A percentile compares a stretch with the other conserved stretches of the same genome.
phyloP scores from a whole-genome alignment of 192 early-diverging fungal genomes.

The Gonapodya prolifera region DNA sequence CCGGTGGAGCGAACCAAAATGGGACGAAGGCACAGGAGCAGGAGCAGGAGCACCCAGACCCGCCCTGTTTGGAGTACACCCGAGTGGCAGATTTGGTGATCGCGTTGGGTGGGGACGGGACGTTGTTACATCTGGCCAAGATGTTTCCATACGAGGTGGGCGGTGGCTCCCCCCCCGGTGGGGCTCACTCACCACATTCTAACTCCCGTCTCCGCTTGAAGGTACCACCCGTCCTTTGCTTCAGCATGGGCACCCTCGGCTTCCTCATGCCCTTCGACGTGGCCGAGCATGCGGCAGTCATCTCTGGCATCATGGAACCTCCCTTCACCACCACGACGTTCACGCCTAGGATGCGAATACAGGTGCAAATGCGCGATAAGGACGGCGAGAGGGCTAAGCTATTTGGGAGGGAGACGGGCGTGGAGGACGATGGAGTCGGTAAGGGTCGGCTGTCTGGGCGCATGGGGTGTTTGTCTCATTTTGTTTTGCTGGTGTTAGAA shows the following conservation, averaged over 20 bases:
- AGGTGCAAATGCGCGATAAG: background rate
- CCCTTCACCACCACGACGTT: background rate
- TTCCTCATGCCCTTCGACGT: constrained; percentile 68
- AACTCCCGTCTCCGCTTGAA: background rate
- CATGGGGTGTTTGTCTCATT: no score
- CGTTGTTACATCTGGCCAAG: constrained; percentile 73
- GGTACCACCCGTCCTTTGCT: constrained; percentile 79
- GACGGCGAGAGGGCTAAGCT: background rate
- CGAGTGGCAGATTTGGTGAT: constrained; percentile 69
- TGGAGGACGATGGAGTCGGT: background rate
- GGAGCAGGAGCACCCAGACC: no score
- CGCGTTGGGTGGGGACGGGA: constrained; percentile 84
- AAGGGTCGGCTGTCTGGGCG: no score
- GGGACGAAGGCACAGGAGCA: no score
- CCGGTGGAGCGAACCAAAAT: no score
- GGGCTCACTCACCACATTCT: background rate
- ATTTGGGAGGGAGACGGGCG: background rate
- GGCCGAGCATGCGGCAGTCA: background rate
- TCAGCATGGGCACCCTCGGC: constrained; percentile 82
- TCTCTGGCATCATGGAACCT: background rate
- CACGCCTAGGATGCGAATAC: background rate
- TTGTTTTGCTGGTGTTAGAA: no score
- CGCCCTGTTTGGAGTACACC: constrained; percentile 24
- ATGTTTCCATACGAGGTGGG: constrained; percentile 45
- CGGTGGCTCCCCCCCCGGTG: background rate